Conservation (phyloP, 192 early-diverging fungal species). For the Neocallimastix lanati region DNA sequence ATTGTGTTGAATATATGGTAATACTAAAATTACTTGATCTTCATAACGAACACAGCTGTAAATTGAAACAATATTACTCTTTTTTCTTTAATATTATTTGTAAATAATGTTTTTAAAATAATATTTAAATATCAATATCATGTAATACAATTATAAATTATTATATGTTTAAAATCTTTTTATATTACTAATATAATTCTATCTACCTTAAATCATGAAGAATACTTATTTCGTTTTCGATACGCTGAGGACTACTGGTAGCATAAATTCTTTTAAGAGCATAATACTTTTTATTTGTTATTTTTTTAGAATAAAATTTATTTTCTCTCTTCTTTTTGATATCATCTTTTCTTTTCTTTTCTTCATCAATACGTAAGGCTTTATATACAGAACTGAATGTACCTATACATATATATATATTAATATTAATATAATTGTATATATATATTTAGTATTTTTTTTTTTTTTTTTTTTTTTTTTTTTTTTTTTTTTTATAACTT, state of each 20-base stretch:
- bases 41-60: conserved; percentile 27
- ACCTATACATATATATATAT: too few relatives aligned
- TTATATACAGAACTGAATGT: not conserved
- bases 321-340: not conserved
- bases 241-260: not conserved
- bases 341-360: not conserved
- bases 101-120: too few relatives aligned
- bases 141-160: too few relatives aligned
- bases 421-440: too few relatives aligned
- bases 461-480: too few relatives aligned
- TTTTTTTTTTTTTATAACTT: too few relatives aligned
- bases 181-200: too few relatives aligned
- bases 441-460: too few relatives aligned
- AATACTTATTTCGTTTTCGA: not conserved
- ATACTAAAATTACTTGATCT: conserved; percentile 63
- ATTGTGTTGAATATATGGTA: conserved; percentile 70
- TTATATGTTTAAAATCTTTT: too few relatives aligned
- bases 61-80: not conserved
- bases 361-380: not conserved
- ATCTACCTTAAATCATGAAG: not conserved
- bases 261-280: not conserved
- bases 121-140: too few relatives aligned
- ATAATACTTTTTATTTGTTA: not conserved
- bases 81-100: not conserved
- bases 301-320: not conserved